Evolutionary conservation across 2,329 filamentous ascomycete species (phyloP), one percentile per base, ranked within the genome.

Genomic region (Chaetomiaceae sp.): DNA sequence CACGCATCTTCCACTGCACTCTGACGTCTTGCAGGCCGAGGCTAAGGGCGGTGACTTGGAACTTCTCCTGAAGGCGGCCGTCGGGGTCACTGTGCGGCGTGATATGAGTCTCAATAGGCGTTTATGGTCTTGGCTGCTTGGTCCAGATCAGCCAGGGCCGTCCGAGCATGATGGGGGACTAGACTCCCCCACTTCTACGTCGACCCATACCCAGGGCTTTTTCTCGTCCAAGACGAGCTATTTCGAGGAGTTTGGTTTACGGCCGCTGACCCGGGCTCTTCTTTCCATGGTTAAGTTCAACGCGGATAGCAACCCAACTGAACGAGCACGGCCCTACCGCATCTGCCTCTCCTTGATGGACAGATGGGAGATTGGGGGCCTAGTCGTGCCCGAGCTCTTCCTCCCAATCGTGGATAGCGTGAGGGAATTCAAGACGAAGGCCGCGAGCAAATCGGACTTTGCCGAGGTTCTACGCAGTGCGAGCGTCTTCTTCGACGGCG

Each of bases 261-360:
- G 82, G 41, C 76, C 87, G 1, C 69, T 98, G 34, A 84, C 83
- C 4, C 76, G 75, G 35, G 86, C 88, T 17, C 72, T 97, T 10
- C 70, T 94, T 14, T 76, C 79, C 38, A 86, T 95, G 81, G 84
- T 97, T 50, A 75, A 77, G 38, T 68, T 73, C 15, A 67, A 72
- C 34, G 70, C 71, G 6, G 62, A 66, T 35, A 63, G 59, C 5
- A 71, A 72, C 45, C 76, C 85, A 1, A 65, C 76, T 0, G 88
- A 94, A 59, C 77, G 83, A 62, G 88, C 89, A 17, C 82, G 83
- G 32, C 91, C 93, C 0, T 96, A 95, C 61, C 83, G 90, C 47
- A 88, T 97, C 52, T 94, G 89, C 59, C 75, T 97, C 2, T 96
- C 94, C 14, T 72, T 98, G 42, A 97, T 98, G 93, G 93, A 98